Percentiles rank a stretch among this genome's conserved stretches.
These are phyloP conservation scores for Cucumis melo DNA, from an alignment of 306 rosid genomes.

Conservation along the genomic window DNA sequence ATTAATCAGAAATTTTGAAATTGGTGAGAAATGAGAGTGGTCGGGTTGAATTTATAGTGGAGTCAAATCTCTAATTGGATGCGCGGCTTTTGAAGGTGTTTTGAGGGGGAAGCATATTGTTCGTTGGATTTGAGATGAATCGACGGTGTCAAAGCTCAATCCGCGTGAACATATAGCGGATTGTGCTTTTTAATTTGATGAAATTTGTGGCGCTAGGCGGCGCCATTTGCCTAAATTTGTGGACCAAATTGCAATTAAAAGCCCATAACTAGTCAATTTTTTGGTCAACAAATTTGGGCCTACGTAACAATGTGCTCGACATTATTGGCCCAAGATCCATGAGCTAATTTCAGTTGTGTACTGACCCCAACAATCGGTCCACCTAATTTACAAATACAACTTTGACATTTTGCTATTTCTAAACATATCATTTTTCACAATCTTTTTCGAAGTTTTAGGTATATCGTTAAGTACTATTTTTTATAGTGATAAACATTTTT, in stretches of 20 bases:
- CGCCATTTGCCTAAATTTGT: not conserved
- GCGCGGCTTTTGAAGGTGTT: not conserved
- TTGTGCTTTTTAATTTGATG: not conserved
- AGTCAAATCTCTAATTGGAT: not conserved
- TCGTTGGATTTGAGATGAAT: not conserved
- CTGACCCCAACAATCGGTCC: too few relatives aligned
- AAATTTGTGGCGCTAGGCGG: not conserved
- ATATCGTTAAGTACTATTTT: too few relatives aligned
- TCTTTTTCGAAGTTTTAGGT: too few relatives aligned
- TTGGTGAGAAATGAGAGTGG: rapidly evolving
- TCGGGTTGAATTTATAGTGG: not conserved
- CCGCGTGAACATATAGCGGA: not conserved
- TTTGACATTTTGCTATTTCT: too few relatives aligned
- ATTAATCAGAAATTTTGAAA: not conserved
- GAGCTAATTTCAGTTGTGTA: too few relatives aligned
- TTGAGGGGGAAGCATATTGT: not conserved
- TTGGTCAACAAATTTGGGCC: too few relatives aligned
- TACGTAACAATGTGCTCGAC: too few relatives aligned
- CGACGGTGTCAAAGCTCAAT: not conserved
- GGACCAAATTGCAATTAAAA: not conserved
- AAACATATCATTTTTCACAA: too few relatives aligned
- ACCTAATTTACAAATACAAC: too few relatives aligned
- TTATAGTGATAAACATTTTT: too few relatives aligned
- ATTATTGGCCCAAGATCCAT: too few relatives aligned
- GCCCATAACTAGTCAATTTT: not conserved